phyloP scores from a whole-genome alignment of 108 stramenopile genomes.

The Cylindrotheca closterium region DNA sequence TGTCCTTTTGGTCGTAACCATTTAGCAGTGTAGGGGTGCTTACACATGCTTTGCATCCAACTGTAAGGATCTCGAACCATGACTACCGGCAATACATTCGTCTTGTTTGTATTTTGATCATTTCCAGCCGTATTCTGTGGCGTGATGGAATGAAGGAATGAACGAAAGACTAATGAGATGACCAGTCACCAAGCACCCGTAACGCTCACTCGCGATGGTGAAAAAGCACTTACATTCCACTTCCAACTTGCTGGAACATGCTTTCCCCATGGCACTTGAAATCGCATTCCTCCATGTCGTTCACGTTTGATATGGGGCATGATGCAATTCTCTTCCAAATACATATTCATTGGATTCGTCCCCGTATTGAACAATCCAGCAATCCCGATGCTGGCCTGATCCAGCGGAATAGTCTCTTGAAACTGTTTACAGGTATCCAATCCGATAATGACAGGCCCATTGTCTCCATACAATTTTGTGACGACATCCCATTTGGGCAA shows the following conservation, averaged over 20 bases:
- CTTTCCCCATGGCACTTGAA: conserved; percentile 87
- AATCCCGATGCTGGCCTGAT: conserved; percentile 54
- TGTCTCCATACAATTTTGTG: conserved; percentile 55
- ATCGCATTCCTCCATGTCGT: conserved; percentile 15
- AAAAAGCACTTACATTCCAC: conserved; percentile 9
- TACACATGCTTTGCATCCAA: conserved; percentile 84
- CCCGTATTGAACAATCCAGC: conserved; percentile 82
- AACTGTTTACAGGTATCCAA: conserved; percentile 67
- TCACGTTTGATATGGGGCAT: conserved; percentile 43
- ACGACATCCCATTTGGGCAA: conserved; percentile 43
- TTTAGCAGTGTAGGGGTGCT: conserved; percentile 54
- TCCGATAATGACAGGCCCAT: conserved; percentile 57
- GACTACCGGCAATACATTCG: conserved; percentile 70
- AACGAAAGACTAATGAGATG: too few relatives aligned
- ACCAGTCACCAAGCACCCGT: too few relatives aligned
- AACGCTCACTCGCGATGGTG: too few relatives aligned
- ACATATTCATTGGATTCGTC: conserved; percentile 67
- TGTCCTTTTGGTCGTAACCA: conserved; percentile 43
- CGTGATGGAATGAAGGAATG: conserved; percentile 9
- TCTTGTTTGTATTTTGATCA: conserved; percentile 37
- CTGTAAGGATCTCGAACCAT: conserved; percentile 81
- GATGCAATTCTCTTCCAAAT: conserved; percentile 36
- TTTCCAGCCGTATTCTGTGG: conserved; percentile 33
- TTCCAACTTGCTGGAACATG: conserved; percentile 19
- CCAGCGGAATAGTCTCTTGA: conserved; percentile 38